Evolutionary conservation across 768 basidiomycete species (phyloP), one percentile per base, ranked within the genome.

Genomic region (Lentinula edodes): DNA sequence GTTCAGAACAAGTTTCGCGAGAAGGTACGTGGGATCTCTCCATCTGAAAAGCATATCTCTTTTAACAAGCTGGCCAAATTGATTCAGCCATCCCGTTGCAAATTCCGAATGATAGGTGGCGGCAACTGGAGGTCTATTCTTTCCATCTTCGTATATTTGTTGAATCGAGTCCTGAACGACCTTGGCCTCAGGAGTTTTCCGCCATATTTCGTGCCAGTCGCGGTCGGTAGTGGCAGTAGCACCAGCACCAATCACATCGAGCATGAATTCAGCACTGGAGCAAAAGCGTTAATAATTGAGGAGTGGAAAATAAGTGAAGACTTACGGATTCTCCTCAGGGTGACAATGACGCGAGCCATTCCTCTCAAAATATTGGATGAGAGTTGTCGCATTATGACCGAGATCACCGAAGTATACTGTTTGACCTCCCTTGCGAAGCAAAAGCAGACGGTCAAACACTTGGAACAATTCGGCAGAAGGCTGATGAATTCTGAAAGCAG

Each of bases 401-500:
- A 92, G 70, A 57, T 90, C 86, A 8, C 89, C 88, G 64, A 88
- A 89, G 72, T 89, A 91, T 7, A 87, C 87, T 3, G 80, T 87
- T 66, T 88, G 72, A 60, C 94, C 94, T 12, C 94, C 93, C 65
- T 85, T 84, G 50, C 85, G 81, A 3, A 96, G 78, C 0, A 96
- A 79, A 7, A 95, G 75, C 1, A 96, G 75, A 35, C 88, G 75
- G 67, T 95, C 93, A 64, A 95, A 95, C 42, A 83, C 83, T 66
- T 90, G 84, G 77, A 94, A 95, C 32, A 94, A 75, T 68, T 93
- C 86, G 2, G 90, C 90, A 28, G 91, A 93, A 41, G 93, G 93
- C 77, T 90, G 80, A 61, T 78, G 79, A 65, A 79, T 78, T 23
- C 62, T 63, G 36, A 12, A 38, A 8, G 20, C 51, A 59, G 36